These are phyloP conservation scores for Clonostachys solani DNA, from an alignment of 2,329 filamentous ascomycete species.

Conservation along the genomic window DNA sequence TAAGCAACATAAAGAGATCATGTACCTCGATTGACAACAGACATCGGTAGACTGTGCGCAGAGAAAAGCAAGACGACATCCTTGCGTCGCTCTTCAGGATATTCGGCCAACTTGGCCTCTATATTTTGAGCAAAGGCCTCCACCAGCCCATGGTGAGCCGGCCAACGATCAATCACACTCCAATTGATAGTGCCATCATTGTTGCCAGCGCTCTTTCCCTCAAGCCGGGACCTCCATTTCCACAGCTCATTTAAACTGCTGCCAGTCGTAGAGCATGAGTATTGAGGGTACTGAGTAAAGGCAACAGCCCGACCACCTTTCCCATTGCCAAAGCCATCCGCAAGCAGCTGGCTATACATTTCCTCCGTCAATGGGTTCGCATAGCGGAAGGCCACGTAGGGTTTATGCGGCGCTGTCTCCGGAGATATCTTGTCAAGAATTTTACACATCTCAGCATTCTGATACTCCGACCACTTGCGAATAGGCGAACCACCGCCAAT, in stretches of 20 bases:
- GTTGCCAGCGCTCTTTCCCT: slow-evolving; percentile 62
- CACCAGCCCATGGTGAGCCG: slow-evolving; percentile 82
- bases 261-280: slow-evolving; percentile 95
- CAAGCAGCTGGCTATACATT: slow-evolving; percentile 79
- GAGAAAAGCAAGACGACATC: slow-evolving; percentile 88
- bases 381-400: slow-evolving; percentile 96
- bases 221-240: slow-evolving; percentile 90
- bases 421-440: slow-evolving; percentile 87
- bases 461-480: slow-evolving; percentile 95
- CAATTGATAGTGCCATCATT: slow-evolving; percentile 73
- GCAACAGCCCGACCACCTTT: slow-evolving; percentile 91
- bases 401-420: slow-evolving; percentile 92
- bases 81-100: slow-evolving; percentile 75
- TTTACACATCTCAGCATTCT: slow-evolving; percentile 95
- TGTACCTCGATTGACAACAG: slow-evolving; percentile 68
- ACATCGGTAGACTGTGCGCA: slow-evolving; percentile 95
- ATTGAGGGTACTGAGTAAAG: slow-evolving; percentile 98
- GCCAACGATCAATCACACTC: slow-evolving; percentile 99
- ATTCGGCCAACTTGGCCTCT: slow-evolving; percentile 76
- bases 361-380: slow-evolving; percentile 90
- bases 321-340: slow-evolving; percentile 86
- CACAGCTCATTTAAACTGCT: slow-evolving; percentile 95
- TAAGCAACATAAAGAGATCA: too few relatives aligned
- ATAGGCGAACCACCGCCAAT: slow-evolving; percentile 98
- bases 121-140: slow-evolving; percentile 93